Base-by-base conservation (phyloP, 352 stramenopile species). In the Phytophthora multivora region DNA sequence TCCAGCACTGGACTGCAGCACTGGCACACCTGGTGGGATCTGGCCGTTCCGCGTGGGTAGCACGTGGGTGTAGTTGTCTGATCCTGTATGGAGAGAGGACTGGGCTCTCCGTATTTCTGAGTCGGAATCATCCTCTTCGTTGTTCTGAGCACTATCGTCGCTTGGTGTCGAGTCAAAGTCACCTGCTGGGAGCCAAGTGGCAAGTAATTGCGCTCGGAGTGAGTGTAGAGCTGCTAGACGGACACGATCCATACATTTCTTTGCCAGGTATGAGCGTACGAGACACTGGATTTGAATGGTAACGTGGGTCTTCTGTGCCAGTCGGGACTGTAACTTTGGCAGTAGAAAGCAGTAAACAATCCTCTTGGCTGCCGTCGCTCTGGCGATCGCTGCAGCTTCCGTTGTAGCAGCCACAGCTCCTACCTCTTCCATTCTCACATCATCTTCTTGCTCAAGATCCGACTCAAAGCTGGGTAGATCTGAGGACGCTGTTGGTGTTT, bases 11-110 rank as follows among this genome's bases (percentile, higher is more conserved):
- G 48, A 58, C 31, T 50, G 46, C 21, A 68, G 25, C 7, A 68
- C 28, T 33, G 45, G 57, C n/a, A 71, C 63, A 40, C 63, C 63
- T 15, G 57, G 63, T 48, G 63, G 63, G 36, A 71, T 57, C 38
- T 59, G 63, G 12, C 63, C 63, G 21, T 71, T 71, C 28, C 57
- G 50, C 15, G 63, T 71, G 8, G 63, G 63, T 36, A 71, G 46
- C 4, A 71, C 18, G 26, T 68, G 58, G 2, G 55, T 21, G 53
- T 68, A 71, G 25, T 51, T 49, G 21, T 67, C 58, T 8, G 51
- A 23, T 30, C 46, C n/a, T 21, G 7, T 18, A 10, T 50, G 30
- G 11, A 33, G 3, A 11, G 35, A 40, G 45, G 30, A 15, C 5
- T 60, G 38, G n/a, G 33, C 33, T 10, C 35, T 25, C 21, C 39